Conservation (phyloP, 2,329 filamentous ascomycete genomes). For the Elsinoe ampelina region DNA sequence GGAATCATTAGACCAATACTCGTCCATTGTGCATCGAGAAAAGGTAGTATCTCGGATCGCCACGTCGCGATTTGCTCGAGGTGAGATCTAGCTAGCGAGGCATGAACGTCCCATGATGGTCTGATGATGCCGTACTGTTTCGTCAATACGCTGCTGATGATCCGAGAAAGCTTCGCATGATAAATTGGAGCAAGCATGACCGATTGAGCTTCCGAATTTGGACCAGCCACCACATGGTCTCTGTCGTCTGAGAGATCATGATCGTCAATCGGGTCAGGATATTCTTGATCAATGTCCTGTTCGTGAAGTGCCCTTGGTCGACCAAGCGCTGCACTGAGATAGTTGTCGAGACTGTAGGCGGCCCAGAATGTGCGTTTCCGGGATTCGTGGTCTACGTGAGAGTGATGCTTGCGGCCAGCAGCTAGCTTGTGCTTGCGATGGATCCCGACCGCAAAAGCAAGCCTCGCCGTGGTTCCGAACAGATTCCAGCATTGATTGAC, state of each 20-base stretch:
- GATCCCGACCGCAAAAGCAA: conserved; percentile 18
- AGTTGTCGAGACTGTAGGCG: conserved; percentile 54
- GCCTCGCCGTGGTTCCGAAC: conserved; percentile 21
- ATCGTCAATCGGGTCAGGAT: conserved; percentile 49
- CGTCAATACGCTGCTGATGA: conserved; percentile 25
- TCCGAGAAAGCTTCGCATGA: conserved; percentile 34
- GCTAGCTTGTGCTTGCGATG: conserved; percentile 33
- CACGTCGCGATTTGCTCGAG: conserved; percentile 29
- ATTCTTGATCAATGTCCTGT: conserved; percentile 53
- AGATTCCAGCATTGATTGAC: conserved; percentile 28
- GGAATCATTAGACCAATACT: conserved; percentile 39
- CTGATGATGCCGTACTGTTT: conserved; percentile 27
- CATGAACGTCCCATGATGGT: conserved; percentile 30
- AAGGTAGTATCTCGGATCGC: conserved; percentile 28
- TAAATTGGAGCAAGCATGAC: conserved; percentile 39
- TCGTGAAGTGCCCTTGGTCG: conserved; percentile 53
- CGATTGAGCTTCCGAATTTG: conserved; percentile 32
- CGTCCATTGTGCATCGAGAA: conserved; percentile 35
- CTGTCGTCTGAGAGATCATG: conserved; percentile 42
- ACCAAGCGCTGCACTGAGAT: conserved; percentile 54
- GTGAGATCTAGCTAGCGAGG: conserved; percentile 31
- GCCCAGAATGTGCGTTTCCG: conserved; percentile 54
- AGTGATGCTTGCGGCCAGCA: conserved; percentile 16
- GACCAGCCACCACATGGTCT: conserved; percentile 23
- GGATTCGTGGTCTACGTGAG: conserved; percentile 34